Evolutionary conservation across 352 stramenopile species (phyloP), one percentile per base, ranked within the genome.

Genomic region (Aphanomyces astaci): DNA sequence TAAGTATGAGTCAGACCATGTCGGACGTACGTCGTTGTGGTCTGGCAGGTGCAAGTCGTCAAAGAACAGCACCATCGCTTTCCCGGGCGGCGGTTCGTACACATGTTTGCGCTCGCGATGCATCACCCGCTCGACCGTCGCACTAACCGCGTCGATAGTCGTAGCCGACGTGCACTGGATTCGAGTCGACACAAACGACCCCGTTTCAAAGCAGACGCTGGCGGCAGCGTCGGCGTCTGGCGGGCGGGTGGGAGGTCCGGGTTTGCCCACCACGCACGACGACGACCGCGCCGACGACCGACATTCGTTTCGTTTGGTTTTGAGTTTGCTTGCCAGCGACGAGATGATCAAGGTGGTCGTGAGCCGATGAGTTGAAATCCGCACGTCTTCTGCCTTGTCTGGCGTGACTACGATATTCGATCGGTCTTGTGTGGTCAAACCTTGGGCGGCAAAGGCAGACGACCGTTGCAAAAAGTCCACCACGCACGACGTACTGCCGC

Each of bases 11-110:
- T 70, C 73, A 0, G 64, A 79, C 0, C 68, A 71, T 27, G 66
- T 51, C 4, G 45, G n/a, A 43, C 27, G 11, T 0, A 59, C 22
- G 11, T 45, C 25, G 0, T 19, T 32, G 40, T 64, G 43, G 7
- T 52, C 36, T 30, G 78, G 69, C 4, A 88, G 54, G 25, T 88
- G 78, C 25, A 88, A 63, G 40, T 88, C 80, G 27, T 88, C 80
- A 31, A 88, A 63, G 28, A 88, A 73, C 13, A 88, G 55, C 4
- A 86, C 31, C 17, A 77, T 77, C 7, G 78, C 70, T 54, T 88
- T 86, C 0, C 80, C 80, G 17, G 80, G 76, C 7, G 80, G 80
- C 9, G 80, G 78, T 51, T 88, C 80, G 28, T 73, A 85, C 27
- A 86, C 68, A 0, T 68, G 67, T 2, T 72, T 79, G 3, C 78